These are phyloP conservation scores for Aureobasidium namibiae DNA, from an alignment of 2,329 filamentous ascomycete genomes.

Conservation along the genomic window DNA sequence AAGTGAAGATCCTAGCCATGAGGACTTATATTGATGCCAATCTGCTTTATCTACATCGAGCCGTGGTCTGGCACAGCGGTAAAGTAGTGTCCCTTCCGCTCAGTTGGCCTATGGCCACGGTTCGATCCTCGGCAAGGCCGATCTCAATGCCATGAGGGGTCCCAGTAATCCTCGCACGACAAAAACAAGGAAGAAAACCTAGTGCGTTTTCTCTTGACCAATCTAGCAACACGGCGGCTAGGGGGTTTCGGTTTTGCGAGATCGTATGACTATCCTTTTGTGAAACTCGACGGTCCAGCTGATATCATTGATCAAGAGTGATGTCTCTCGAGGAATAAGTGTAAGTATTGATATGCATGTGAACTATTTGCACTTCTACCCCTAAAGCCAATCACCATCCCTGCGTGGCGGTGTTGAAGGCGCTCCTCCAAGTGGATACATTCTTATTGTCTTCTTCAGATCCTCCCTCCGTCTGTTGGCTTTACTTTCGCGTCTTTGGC, in stretches of 20 bases:
- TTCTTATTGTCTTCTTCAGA: slow-evolving; percentile 25
- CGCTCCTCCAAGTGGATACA: slow-evolving; percentile 18
- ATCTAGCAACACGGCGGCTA: neutral
- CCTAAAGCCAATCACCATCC: neutral
- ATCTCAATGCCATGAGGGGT: neutral
- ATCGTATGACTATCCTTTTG: neutral
- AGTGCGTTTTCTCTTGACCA: neutral
- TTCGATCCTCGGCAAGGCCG: neutral
- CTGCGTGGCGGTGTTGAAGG: neutral
- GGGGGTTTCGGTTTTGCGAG: neutral
- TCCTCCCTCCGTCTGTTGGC: slow-evolving; percentile 25
- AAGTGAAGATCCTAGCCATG: neutral
- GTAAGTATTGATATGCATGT: neutral
- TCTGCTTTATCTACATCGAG: neutral
- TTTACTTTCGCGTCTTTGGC: slow-evolving; percentile 15
- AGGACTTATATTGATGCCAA: neutral
- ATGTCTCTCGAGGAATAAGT: neutral
- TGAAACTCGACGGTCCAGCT: neutral
- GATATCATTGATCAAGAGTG: neutral
- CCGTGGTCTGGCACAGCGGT: neutral
- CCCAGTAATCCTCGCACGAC: neutral
- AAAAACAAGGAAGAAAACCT: neutral
- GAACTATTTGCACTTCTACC: neutral
- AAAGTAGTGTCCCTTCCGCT: neutral
- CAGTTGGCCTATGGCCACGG: neutral